A percentile compares a stretch with the other conserved stretches of the same genome.
Evolutionary conservation across 805 yeast species (phyloP).

Genomic region (Tetrapisispora arboricola): DNA sequence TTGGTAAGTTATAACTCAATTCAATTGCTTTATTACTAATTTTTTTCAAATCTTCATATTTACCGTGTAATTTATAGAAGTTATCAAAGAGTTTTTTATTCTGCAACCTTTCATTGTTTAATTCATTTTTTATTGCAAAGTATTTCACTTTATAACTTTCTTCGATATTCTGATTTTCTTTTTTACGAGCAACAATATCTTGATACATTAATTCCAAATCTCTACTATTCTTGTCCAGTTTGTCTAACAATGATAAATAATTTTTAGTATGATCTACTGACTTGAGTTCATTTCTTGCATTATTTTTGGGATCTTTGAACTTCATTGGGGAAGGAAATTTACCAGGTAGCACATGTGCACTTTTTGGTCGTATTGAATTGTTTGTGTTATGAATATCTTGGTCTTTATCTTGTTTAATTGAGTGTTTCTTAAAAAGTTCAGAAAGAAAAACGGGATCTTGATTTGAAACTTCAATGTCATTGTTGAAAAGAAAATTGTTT

Average conservation of each 20-base stretch:
- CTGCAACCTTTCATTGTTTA: conserved; percentile 27
- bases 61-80: conserved; percentile 24
- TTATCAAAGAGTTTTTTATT: conserved; percentile 29
- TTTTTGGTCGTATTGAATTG: not conserved
- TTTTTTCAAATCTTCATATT: conserved; percentile 23
- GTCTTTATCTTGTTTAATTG: too few relatives aligned
- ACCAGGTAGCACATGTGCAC: conserved; percentile 17
- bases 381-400: not conserved
- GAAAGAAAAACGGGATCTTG: conserved; percentile 19
- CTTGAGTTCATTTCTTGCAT: not conserved
- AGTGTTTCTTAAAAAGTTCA: conserved; percentile 12
- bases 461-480: conserved; percentile 11
- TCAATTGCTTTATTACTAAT: conserved; percentile 4
- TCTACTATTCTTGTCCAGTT: conserved; percentile 20
- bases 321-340: conserved; percentile 25
- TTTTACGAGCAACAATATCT: conserved; percentile 8
- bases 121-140: conserved; percentile 21
- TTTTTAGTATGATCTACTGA: conserved; percentile 5
- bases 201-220: conserved; percentile 9
- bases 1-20: conserved; percentile 10
- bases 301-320: not conserved
- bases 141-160: conserved; percentile 19
- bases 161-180: conserved; percentile 6
- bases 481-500: conserved; percentile 1
- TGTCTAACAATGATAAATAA: conserved; percentile 16